Evolutionary conservation across 2,329 filamentous ascomycete species (phyloP).

Genomic region (Aspergillus ochraceus): DNA sequence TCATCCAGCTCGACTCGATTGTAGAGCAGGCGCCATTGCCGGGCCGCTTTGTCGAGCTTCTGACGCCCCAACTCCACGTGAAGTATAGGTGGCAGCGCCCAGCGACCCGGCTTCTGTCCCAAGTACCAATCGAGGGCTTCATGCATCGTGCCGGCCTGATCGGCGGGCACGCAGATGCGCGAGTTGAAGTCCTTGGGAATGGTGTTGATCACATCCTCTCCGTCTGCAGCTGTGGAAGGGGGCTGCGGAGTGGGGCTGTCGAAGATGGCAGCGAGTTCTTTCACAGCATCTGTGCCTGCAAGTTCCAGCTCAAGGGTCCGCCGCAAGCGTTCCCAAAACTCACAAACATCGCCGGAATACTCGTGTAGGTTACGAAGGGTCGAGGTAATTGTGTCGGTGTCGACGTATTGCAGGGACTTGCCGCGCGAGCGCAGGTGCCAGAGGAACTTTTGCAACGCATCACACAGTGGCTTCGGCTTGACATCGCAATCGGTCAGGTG

Average conservation of each 20-base stretch:
- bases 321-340: constrained; percentile 57
- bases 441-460: constrained; percentile 53
- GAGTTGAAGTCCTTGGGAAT: constrained; percentile 40
- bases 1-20: constrained; percentile 60
- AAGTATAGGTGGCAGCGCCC: constrained; percentile 51
- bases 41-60: constrained; percentile 53
- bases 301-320: constrained; percentile 55
- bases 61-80: constrained; percentile 60
- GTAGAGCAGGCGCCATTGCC: constrained; percentile 58
- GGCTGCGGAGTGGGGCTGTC: constrained; percentile 38
- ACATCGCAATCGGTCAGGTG: constrained; percentile 46
- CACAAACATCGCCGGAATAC: constrained; percentile 53
- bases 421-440: constrained; percentile 51
- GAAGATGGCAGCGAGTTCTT: constrained; percentile 48
- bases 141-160: constrained; percentile 37
- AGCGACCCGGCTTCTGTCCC: constrained; percentile 35
- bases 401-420: constrained; percentile 40
- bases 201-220: constrained; percentile 34
- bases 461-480: constrained; percentile 52
- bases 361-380: constrained; percentile 43
- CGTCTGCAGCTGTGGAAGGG: constrained; percentile 8
- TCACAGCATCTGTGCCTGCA: constrained; percentile 42
- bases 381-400: constrained; percentile 43
- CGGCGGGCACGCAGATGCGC: constrained; percentile 39
- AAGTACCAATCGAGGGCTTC: constrained; percentile 38